Conservation (phyloP, 1,284 basidiomycete genomes). For the Leccinum griseonigrum region DNA sequence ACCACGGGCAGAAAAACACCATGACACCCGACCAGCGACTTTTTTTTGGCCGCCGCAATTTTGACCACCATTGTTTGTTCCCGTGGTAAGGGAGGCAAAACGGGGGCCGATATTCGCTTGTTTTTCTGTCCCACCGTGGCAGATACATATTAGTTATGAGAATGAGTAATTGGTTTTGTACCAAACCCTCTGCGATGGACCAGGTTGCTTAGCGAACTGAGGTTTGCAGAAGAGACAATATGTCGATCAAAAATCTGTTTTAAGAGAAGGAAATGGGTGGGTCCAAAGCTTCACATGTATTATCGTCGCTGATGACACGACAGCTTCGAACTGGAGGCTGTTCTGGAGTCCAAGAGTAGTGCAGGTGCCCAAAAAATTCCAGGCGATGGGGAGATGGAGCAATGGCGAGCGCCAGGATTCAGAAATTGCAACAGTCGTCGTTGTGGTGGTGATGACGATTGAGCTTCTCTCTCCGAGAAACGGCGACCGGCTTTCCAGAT, state of each 20-base stretch:
- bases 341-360: not conserved
- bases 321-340: not conserved
- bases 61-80: not conserved
- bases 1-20: not conserved
- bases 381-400: not conserved
- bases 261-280: not conserved
- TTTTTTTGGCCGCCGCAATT: not conserved
- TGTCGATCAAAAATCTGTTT: not conserved
- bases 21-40: not conserved
- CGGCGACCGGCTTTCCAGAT: not conserved
- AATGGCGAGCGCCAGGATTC: not conserved
- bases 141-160: not conserved
- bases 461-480: not conserved
- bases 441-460: not conserved
- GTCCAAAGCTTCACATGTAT: not conserved
- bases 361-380: not conserved
- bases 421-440: not conserved
- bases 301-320: not conserved
- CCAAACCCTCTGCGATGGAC: not conserved
- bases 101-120: not conserved
- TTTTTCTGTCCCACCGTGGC: not conserved
- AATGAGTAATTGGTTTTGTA: not conserved
- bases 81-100: not conserved
- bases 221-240: not conserved
- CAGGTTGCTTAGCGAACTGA: not conserved